phyloP scores from a whole-genome alignment of 2,329 filamentous ascomycete species.

The Diaporthe destruens region DNA sequence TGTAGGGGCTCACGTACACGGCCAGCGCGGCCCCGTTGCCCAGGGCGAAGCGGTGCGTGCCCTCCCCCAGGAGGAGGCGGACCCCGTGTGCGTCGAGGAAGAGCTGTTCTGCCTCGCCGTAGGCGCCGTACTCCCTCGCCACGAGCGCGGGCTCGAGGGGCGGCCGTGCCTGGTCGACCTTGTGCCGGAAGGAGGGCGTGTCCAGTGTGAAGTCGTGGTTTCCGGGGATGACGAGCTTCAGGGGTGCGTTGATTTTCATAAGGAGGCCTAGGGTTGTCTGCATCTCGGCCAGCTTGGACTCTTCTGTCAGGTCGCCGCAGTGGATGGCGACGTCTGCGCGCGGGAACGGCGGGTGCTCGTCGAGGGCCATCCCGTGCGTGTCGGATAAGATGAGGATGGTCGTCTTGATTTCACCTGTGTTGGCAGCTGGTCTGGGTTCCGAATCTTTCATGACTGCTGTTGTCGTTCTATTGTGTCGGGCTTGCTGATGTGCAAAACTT shows the following conservation, averaged over 20 bases:
- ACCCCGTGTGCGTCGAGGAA: constrained; percentile 58
- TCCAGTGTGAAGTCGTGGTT: constrained; percentile 65
- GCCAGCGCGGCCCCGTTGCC: constrained; percentile 62
- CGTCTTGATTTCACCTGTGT: not conserved
- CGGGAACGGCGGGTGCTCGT: not conserved
- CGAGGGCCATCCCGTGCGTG: constrained; percentile 53
- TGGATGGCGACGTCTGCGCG: constrained; percentile 63
- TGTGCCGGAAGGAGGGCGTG: constrained; percentile 49
- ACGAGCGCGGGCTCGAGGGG: constrained; percentile 44
- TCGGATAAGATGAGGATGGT: constrained; percentile 58
- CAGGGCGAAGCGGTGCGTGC: constrained; percentile 61
- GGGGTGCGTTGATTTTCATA: constrained; percentile 56
- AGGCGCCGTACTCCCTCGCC: constrained; percentile 53
- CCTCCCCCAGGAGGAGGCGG: constrained; percentile 61
- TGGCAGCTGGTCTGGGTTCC: constrained; percentile 8
- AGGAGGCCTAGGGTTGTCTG: constrained; percentile 57
- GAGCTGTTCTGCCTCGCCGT: constrained; percentile 54
- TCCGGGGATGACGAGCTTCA: constrained; percentile 68
- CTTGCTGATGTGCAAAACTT: not conserved
- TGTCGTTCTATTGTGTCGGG: not conserved
- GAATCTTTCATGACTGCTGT: constrained; percentile 7
- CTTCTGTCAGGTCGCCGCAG: constrained; percentile 65
- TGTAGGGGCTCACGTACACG: constrained; percentile 67
- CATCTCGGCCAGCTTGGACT: constrained; percentile 57
- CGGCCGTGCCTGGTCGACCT: constrained; percentile 37